These are phyloP conservation scores for Sporisorium sorghi DNA, from an alignment of 1,284 basidiomycete species.

Conservation along the genomic window DNA sequence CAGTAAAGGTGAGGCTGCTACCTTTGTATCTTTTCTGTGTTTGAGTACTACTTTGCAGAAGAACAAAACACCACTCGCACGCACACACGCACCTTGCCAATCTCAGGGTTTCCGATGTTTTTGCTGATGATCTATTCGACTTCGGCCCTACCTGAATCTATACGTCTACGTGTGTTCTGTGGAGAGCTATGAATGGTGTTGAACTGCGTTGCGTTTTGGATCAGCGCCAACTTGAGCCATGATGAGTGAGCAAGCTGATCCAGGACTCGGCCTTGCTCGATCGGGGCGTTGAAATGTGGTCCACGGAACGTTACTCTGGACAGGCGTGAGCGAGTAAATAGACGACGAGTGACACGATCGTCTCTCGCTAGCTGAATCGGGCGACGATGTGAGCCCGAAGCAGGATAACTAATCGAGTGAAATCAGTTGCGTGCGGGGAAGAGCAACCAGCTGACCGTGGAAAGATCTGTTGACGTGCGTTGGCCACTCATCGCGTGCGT, in stretches of 20 bases:
- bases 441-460: no score
- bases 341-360: no score
- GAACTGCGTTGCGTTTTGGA: neutral
- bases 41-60: neutral
- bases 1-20: constrained; percentile 22
- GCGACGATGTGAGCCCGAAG: no score
- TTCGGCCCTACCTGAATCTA: neutral
- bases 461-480: no score
- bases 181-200: no score
- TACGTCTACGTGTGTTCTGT: no score
- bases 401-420: no score
- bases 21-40: neutral
- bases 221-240: neutral
- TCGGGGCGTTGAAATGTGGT: no score
- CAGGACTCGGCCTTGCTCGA: neutral
- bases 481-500: no score
- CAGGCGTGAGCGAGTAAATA: no score
- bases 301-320: no score
- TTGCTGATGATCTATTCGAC: constrained; percentile 1
- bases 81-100: constrained; percentile 4
- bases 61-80: constrained; percentile 3
- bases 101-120: neutral
- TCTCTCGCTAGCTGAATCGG: neutral
- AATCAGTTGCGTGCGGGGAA: no score
- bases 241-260: neutral